Percentiles rank a stretch among this genome's conserved stretches.
phyloP scores from a whole-genome alignment of 805 yeast species.

The Candida railenensis region DNA sequence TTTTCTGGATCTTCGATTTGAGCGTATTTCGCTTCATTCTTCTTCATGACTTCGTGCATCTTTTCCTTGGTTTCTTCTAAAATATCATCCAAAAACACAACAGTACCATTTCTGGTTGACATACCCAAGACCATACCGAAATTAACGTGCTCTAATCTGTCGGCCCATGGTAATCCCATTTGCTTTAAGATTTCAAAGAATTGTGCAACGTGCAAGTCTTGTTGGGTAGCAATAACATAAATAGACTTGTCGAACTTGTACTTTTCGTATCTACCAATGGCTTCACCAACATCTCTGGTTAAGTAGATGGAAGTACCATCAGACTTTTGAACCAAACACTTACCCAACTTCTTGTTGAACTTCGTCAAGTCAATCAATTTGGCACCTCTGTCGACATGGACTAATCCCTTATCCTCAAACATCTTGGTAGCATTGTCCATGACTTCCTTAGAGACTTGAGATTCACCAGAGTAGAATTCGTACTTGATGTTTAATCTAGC shows the following conservation, averaged over 20 bases:
- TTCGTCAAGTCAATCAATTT: slow-evolving; percentile 78
- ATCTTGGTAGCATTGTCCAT: slow-evolving; percentile 65
- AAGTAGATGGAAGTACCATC: slow-evolving; percentile 94
- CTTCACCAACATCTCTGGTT: slow-evolving; percentile 97
- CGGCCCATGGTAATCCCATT: slow-evolving; percentile 88
- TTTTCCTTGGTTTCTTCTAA: slow-evolving; percentile 89
- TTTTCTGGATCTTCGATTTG: slow-evolving; percentile 92
- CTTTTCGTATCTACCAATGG: slow-evolving; percentile 80
- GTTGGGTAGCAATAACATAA: slow-evolving; percentile 94
- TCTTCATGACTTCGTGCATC: slow-evolving; percentile 96
- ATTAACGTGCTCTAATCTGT: slow-evolving; percentile 75
- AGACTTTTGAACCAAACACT: slow-evolving; percentile 86
- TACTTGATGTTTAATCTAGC: slow-evolving; percentile 87
- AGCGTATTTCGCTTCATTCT: slow-evolving; percentile 85
- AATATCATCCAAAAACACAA: slow-evolving; percentile 93
- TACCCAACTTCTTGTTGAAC: slow-evolving; percentile 89
- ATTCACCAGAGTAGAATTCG: slow-evolving; percentile 93
- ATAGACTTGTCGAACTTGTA: slow-evolving; percentile 93
- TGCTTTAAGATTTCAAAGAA: slow-evolving; percentile 90
- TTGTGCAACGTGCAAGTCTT: slow-evolving; percentile 91
- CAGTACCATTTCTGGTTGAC: slow-evolving; percentile 98
- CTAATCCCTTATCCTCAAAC: slow-evolving; percentile 66
- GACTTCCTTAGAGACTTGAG: slow-evolving; percentile 76
- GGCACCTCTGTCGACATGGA: slow-evolving; percentile 90
- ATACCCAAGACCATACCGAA: slow-evolving; percentile 98